These are phyloP conservation scores for Petunia hybrid DNA, from an alignment of 305 asterid species.

Conservation along the genomic window DNA sequence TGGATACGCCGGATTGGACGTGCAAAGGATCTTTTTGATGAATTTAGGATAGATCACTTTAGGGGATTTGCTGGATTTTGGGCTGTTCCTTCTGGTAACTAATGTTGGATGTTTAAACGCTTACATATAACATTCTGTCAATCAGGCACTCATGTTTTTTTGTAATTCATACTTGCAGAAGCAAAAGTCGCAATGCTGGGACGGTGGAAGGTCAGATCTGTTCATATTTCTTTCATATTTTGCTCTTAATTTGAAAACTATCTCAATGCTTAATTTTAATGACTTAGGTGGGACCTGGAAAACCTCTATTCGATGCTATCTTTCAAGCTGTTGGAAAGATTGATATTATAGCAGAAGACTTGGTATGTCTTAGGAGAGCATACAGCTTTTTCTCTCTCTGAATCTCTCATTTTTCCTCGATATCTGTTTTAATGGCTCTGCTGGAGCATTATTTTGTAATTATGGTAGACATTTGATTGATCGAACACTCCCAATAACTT, in stretches of 20 bases:
- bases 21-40: slow-evolving; percentile 89
- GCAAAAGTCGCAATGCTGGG: slow-evolving; percentile 88
- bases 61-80: slow-evolving; percentile 99
- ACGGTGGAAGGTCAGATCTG: slow-evolving; percentile 82
- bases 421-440: slow-evolving; percentile 12
- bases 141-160: slow-evolving; percentile 14
- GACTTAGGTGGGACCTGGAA: slow-evolving; percentile 96
- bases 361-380: slow-evolving; percentile 62
- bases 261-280: slow-evolving; percentile 46
- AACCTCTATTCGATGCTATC: slow-evolving; percentile 83
- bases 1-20: slow-evolving; percentile 85
- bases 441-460: slow-evolving; percentile 1
- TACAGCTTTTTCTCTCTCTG: neutral
- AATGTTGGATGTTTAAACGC: slow-evolving; percentile 24
- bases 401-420: neutral
- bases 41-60: slow-evolving; percentile 95
- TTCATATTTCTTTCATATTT: slow-evolving; percentile 29
- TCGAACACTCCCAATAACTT: neutral
- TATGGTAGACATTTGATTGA: slow-evolving; percentile 13
- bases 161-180: slow-evolving; percentile 58
- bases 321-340: slow-evolving; percentile 79
- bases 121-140: slow-evolving; percentile 16
- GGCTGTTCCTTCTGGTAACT: slow-evolving; percentile 95
- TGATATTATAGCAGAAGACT: slow-evolving; percentile 94
- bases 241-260: neutral